Conservation (phyloP, 768 basidiomycete species). For the Suillus decipiens region DNA sequence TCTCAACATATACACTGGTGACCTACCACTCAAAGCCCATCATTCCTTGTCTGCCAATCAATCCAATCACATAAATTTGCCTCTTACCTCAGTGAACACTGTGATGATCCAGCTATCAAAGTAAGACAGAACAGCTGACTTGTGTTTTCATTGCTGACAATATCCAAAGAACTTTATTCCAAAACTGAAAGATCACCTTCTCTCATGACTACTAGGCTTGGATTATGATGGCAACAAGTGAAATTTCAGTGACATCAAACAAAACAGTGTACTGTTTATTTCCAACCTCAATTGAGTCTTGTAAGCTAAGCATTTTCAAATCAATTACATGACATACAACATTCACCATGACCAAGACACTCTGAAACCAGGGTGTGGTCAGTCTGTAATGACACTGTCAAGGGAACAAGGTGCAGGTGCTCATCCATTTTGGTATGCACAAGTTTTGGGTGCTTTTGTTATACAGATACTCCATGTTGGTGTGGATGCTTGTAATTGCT, state of each 20-base stretch:
- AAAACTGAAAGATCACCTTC: constrained; percentile 24
- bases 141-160: background rate
- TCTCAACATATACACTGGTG: background rate
- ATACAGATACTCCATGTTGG: constrained; percentile 16
- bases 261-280: background rate
- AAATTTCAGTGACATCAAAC: constrained; percentile 11
- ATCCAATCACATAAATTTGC: constrained; percentile 7
- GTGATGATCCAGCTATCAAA: constrained; percentile 17
- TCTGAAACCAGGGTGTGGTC: constrained; percentile 20
- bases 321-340: constrained; percentile 26
- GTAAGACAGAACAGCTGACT: background rate
- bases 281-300: constrained; percentile 16
- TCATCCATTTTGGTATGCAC: constrained; percentile 27
- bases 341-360: constrained; percentile 20
- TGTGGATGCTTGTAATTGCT: background rate
- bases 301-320: constrained; percentile 10
- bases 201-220: constrained; percentile 13
- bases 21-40: background rate
- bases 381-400: constrained; percentile 23
- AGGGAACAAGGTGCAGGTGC: constrained; percentile 13
- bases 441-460: constrained; percentile 24
- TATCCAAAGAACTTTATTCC: constrained; percentile 20
- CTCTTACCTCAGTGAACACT: background rate
- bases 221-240: constrained; percentile 21
- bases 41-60: background rate